Evolutionary conservation across 2,329 filamentous ascomycete genomes (phyloP), one percentile per base, ranked within the genome.

Genomic region (Aphanocladium album): DNA sequence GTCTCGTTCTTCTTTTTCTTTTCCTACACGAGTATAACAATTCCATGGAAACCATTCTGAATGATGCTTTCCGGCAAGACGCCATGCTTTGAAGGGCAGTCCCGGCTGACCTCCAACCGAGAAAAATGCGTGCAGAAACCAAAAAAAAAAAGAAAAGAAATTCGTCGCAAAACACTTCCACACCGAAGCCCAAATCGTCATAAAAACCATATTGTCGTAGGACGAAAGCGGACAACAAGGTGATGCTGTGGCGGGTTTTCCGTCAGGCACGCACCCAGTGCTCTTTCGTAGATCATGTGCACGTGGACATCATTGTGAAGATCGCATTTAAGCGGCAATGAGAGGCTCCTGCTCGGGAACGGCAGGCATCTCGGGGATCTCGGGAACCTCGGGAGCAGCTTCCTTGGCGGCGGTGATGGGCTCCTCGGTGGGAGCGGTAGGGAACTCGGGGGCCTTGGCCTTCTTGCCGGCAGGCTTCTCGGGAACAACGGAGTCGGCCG

Each of bases 381-480:
- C 53, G 39, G 53, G 16, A 25, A 45, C 30, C 30, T 30, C 30
- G 30, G 30, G 30, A 30, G 30, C 53, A 64, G 67, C 67, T 56
- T 63, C 67, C 55, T 69, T 66, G 57, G 64, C 65, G 14, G 43
- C 46, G 30, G 62, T 43, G 47, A 63, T 60, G 54, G 74, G 73
- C 60, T 77, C 74, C 62, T 74, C 71, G 16, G 71, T 75, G 17
- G 75, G 74, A 62, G 74, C 67, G 30, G 65, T 65, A 37, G 75
- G 75, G 64, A 77, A 76, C 56, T 74, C 67, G 58, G 72, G 67
- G 23, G 64, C 62, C 57, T 65, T 64, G 62, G 68, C 64, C 74
- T 60, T 62, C 74, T 60, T 62, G 33, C 63, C 58, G 21, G 54
- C 55, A 59, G 64, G 45, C 54, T 63, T 60, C 53, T 64, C 60